A percentile compares a stretch with the other conserved stretches of the same genome.
Evolutionary conservation across 768 basidiomycete species (phyloP).

Genomic region (Lactifluus subvellereus): DNA sequence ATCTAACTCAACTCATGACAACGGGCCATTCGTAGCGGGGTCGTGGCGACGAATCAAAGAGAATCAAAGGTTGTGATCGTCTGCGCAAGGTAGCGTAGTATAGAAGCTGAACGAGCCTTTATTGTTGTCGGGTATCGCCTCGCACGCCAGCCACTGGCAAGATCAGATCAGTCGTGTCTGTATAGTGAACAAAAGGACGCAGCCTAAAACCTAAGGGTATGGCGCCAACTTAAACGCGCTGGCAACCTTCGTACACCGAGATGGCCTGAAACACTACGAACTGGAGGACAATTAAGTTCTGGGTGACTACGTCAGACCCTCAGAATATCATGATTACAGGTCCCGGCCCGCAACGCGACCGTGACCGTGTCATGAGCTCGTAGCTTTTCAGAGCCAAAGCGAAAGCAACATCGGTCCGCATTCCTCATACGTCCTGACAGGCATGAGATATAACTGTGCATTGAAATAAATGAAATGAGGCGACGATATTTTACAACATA

Average conservation of each 20-base stretch:
- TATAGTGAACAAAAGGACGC: too few species aligned
- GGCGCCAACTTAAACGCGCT: too few species aligned
- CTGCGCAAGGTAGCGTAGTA: neutral
- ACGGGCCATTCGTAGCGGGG: neutral
- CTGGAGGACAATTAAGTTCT: too few species aligned
- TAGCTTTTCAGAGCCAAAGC: neutral
- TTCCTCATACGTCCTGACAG: neutral
- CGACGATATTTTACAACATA: conserved; percentile 17
- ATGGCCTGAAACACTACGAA: too few species aligned
- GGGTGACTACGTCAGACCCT: too few species aligned
- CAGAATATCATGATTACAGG: too few species aligned
- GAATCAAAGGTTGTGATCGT: neutral
- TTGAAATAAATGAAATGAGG: conserved; percentile 5
- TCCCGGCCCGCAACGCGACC: too few species aligned
- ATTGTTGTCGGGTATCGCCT: neutral
- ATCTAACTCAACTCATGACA: neutral
- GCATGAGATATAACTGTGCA: conserved; percentile 2
- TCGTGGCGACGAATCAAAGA: neutral
- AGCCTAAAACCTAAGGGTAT: too few species aligned
- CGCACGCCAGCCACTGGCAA: neutral
- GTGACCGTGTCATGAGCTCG: neutral
- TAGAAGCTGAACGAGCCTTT: too few species aligned
- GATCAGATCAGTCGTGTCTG: neutral
- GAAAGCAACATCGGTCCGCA: too few species aligned
- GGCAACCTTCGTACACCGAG: too few species aligned